phyloP scores from a whole-genome alignment of 352 stramenopile species.

The Thalassiosira delicatula region DNA sequence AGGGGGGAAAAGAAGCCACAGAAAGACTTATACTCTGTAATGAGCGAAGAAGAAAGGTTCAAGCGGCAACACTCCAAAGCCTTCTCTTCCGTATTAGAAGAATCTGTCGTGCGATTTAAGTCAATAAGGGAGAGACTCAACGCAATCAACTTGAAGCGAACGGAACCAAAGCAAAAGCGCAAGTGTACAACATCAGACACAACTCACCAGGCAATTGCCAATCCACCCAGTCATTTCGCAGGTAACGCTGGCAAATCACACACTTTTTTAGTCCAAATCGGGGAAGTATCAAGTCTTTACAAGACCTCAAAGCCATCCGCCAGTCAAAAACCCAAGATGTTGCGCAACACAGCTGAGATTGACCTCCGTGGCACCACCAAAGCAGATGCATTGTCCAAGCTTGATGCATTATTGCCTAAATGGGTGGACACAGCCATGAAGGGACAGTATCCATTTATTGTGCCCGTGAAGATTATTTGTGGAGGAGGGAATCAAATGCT shows the following conservation, averaged over 20 bases:
- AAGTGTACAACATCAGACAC: not conserved
- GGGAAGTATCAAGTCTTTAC: not conserved
- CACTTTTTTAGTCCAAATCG: not conserved
- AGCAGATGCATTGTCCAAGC: not conserved
- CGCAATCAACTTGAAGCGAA: constrained; percentile 1
- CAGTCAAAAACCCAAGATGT: not conserved
- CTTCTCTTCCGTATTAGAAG: not conserved
- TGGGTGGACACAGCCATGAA: constrained; percentile 1
- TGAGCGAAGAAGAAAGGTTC: not conserved
- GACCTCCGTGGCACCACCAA: not conserved
- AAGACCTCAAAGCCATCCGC: not conserved
- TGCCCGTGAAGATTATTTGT: not conserved
- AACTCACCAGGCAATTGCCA: not conserved
- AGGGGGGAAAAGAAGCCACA: not conserved
- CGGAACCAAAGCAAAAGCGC: not conserved
- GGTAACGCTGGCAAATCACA: not conserved
- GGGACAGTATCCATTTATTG: not conserved
- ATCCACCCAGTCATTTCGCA: not conserved
- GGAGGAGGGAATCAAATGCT: constrained; percentile 6
- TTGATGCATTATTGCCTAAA: not conserved
- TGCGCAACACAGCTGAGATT: not conserved
- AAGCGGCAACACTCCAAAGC: constrained; percentile 1
- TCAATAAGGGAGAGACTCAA: constrained; percentile 1
- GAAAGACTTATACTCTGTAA: not conserved
- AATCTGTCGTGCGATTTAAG: not conserved